phyloP scores from a whole-genome alignment of 306 rosid species.

The Inga leiocalycina region DNA sequence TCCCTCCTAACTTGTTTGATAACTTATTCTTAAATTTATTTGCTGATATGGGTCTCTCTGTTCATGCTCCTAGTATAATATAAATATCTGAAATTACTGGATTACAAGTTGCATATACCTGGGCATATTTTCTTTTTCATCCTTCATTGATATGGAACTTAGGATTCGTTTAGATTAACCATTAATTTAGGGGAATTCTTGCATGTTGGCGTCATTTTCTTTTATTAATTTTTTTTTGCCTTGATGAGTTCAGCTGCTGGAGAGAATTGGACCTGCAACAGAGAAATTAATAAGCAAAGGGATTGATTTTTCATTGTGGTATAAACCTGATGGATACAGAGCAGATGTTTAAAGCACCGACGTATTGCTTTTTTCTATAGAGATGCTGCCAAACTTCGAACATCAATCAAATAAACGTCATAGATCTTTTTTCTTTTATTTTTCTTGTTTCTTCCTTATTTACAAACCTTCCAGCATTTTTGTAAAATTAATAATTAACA shows the following conservation, averaged over 20 bases:
- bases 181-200: not conserved
- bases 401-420: constrained; percentile 18
- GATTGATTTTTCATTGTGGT: constrained; percentile 84
- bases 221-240: not conserved
- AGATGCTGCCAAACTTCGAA: not conserved
- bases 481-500: not conserved
- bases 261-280: constrained; percentile 83
- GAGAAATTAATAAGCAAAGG: constrained; percentile 70
- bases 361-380: constrained; percentile 6
- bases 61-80: not conserved
- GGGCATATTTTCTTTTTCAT: not conserved
- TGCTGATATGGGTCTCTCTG: not conserved
- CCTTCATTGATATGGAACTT: not conserved
- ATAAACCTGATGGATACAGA: constrained; percentile 77
- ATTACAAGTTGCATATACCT: not conserved
- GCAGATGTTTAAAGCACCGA: constrained; percentile 61
- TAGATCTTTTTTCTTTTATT: not conserved
- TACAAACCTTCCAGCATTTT: constrained; percentile 16
- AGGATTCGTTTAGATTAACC: not conserved
- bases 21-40: not conserved
- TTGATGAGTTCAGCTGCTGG: constrained; percentile 65
- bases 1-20: constrained; percentile 1
- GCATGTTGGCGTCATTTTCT: not conserved
- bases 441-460: not conserved
- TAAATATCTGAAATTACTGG: not conserved